These are phyloP conservation scores for Leishmania arabica DNA, from an alignment of 208 protist genomes.

Conservation along the genomic window DNA sequence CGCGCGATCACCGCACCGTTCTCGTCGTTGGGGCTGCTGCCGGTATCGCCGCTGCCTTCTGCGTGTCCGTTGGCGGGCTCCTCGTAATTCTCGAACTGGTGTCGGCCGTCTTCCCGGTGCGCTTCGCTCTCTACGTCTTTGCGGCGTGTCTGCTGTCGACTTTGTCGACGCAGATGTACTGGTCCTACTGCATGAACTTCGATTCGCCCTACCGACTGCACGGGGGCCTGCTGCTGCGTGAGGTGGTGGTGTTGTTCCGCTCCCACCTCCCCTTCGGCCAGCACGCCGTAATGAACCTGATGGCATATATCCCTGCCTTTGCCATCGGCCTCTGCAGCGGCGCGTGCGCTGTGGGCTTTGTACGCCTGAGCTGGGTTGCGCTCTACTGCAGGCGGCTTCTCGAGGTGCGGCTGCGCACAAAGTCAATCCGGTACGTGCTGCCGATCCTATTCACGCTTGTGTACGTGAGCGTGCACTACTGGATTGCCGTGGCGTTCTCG, in stretches of 20 bases:
- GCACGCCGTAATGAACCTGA: constrained; percentile 47
- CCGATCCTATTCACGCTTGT: constrained; percentile 46
- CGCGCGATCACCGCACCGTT: constrained; percentile 50
- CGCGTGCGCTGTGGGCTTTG: constrained; percentile 37
- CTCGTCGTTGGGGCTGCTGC: constrained; percentile 53
- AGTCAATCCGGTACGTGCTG: constrained; percentile 38
- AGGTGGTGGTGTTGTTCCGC: constrained; percentile 37
- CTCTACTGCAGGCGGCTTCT: constrained; percentile 42
- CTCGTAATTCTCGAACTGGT: constrained; percentile 60
- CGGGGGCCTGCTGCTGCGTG: constrained; percentile 35
- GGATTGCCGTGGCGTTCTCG: constrained; percentile 33
- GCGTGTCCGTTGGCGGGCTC: constrained; percentile 53
- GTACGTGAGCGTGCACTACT: constrained; percentile 48
- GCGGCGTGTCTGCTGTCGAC: constrained; percentile 52
- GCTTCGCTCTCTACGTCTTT: constrained; percentile 68
- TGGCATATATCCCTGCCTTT: constrained; percentile 46
- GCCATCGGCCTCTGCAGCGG: constrained; percentile 45
- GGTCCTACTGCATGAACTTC: constrained; percentile 50
- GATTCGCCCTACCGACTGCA: constrained; percentile 30
- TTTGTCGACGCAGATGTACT: constrained; percentile 48
- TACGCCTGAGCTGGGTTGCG: constrained; percentile 43
- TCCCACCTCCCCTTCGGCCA: constrained; percentile 44
- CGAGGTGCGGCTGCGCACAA: constrained; percentile 38
- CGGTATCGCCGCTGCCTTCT: constrained; percentile 52
- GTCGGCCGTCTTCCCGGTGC: constrained; percentile 49